Conservation (phyloP, 1,284 basidiomycete species). For the Marasmius oreades region DNA sequence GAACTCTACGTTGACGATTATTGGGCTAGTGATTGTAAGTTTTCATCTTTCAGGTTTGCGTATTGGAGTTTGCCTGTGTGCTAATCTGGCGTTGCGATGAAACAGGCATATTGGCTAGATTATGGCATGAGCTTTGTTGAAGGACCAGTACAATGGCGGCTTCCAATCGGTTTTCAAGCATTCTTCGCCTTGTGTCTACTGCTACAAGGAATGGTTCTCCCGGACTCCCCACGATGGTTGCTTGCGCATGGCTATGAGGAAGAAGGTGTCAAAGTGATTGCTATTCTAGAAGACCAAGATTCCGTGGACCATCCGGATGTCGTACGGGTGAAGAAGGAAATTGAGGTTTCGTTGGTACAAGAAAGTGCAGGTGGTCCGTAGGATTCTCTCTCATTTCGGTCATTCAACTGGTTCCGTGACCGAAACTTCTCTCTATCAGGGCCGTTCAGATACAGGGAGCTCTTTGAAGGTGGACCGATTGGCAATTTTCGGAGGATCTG, state of each 20-base stretch:
- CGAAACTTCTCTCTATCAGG: slow-evolving; percentile 20
- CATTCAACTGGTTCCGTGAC: no score
- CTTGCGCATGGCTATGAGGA: slow-evolving; percentile 37
- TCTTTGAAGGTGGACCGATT: slow-evolving; percentile 35
- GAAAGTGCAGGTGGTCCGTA: slow-evolving; percentile 36
- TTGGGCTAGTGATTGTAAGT: slow-evolving; percentile 42
- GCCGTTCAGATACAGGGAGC: slow-evolving; percentile 34
- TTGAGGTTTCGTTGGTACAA: slow-evolving; percentile 33
- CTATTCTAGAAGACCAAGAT: slow-evolving; percentile 35
- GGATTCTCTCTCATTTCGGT: slow-evolving; percentile 1
- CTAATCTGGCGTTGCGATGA: no score
- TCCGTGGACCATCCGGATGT: slow-evolving; percentile 32
- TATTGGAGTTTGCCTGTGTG: neutral
- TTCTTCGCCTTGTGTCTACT: slow-evolving; percentile 24
- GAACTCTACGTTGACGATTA: slow-evolving; percentile 43
- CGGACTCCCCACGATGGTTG: slow-evolving; percentile 42
- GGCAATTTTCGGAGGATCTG: slow-evolving; percentile 41
- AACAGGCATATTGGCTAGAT: slow-evolving; percentile 43
- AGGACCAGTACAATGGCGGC: slow-evolving; percentile 14
- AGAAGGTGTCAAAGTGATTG: slow-evolving; percentile 36
- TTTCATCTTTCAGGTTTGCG: neutral
- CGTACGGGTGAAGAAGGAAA: slow-evolving; percentile 32
- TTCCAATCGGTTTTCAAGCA: neutral
- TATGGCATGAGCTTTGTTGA: slow-evolving; percentile 38
- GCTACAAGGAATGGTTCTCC: slow-evolving; percentile 33